Conservation (phyloP, 306 rosid species). For the Leucaena leucocephala region DNA sequence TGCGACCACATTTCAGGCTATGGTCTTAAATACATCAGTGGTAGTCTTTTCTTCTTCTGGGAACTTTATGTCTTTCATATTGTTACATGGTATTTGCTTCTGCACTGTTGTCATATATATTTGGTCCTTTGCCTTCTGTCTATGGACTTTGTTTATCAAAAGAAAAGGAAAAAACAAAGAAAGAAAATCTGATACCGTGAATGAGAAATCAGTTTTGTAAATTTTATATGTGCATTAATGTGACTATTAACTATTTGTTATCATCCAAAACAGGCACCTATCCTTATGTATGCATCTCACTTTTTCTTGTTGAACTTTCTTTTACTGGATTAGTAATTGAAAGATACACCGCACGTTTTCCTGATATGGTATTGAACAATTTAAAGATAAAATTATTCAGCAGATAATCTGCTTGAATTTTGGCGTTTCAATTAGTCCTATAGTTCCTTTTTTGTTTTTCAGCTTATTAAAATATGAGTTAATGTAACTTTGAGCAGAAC, state of each 20-base stretch:
- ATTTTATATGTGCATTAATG: slow-evolving; percentile 7
- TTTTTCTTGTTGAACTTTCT: slow-evolving; percentile 1
- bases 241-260: neutral
- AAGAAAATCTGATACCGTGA: neutral
- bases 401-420: slow-evolving; percentile 22
- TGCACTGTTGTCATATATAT: neutral
- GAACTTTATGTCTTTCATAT: slow-evolving; percentile 3
- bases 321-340: neutral
- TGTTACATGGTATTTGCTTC: slow-evolving; percentile 14
- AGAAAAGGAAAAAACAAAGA: neutral
- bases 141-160: slow-evolving; percentile 15
- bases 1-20: slow-evolving; percentile 82
- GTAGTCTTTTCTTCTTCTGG: slow-evolving; percentile 47
- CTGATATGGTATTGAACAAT: slow-evolving; percentile 16
- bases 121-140: slow-evolving; percentile 23
- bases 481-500: neutral
- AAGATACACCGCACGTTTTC: neutral
- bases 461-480: slow-evolving; percentile 20
- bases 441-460: neutral
- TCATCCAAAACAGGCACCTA: neutral
- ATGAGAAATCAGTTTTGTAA: slow-evolving; percentile 7
- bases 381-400: neutral
- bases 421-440: neutral
- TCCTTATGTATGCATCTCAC: neutral
- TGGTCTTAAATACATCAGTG: slow-evolving; percentile 69